Percentiles rank a stretch among this genome's conserved stretches.
These are phyloP conservation scores for Basipetospora sp. DNA, from an alignment of 2,329 filamentous ascomycete genomes.

Conservation along the genomic window DNA sequence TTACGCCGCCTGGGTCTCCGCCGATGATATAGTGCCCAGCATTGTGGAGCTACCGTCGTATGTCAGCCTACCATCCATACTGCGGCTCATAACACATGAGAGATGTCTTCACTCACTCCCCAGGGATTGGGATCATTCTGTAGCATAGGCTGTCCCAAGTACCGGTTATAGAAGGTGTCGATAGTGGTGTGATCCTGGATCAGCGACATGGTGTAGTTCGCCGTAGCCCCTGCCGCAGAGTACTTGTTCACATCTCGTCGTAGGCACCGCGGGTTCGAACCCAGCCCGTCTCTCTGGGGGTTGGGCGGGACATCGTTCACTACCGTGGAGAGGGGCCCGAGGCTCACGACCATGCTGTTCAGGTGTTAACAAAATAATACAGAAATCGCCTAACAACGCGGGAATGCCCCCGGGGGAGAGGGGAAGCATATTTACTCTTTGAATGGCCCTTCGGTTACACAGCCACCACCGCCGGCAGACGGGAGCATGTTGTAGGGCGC, in stretches of 20 bases:
- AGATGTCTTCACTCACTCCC: slow-evolving; percentile 7
- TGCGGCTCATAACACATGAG: no score
- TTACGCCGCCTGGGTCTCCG: slow-evolving; percentile 15
- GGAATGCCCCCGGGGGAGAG: no score
- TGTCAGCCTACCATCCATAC: no score
- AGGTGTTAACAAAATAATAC: no score
- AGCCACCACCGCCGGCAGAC: slow-evolving; percentile 40
- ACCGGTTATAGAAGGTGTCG: slow-evolving; percentile 10
- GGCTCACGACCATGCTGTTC: slow-evolving; percentile 20
- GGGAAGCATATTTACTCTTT: slow-evolving; percentile 11
- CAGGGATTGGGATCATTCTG: slow-evolving; percentile 9
- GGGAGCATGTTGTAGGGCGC: slow-evolving; percentile 17
- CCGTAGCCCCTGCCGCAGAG: slow-evolving; percentile 13
- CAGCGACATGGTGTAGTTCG: slow-evolving; percentile 12
- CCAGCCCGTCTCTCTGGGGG: slow-evolving; percentile 15
- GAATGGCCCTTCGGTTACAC: slow-evolving; percentile 37
- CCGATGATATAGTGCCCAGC: slow-evolving; percentile 28
- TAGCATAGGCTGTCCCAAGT: slow-evolving; percentile 10
- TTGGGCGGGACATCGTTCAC: slow-evolving; percentile 11
- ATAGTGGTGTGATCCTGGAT: slow-evolving; percentile 8
- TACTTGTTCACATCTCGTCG: slow-evolving; percentile 20
- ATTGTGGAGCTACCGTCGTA: slow-evolving; percentile 19
- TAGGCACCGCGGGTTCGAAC: slow-evolving; percentile 29
- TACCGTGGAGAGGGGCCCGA: slow-evolving; percentile 21
- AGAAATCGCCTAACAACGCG: no score